Percentiles rank a stretch among this genome's conserved stretches.
phyloP scores from a whole-genome alignment of 2,329 filamentous ascomycete genomes.

The Cadophora luteo-olivacea region DNA sequence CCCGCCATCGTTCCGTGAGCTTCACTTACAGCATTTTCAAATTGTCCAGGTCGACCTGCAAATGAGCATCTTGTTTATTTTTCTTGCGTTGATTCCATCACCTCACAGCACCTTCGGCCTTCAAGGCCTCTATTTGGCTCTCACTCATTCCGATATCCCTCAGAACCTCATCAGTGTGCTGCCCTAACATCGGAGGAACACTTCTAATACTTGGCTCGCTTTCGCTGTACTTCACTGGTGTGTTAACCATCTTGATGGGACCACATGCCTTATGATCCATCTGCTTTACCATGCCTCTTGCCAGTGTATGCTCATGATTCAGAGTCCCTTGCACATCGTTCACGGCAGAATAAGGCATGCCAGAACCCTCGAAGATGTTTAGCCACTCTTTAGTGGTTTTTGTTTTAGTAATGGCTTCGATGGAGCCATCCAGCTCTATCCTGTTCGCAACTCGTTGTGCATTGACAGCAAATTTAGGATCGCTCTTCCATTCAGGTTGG shows the following conservation, averaged over 20 bases:
- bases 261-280: conserved; percentile 85
- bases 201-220: conserved; percentile 77
- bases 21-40: background rate
- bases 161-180: conserved; percentile 85
- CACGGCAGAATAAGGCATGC: conserved; percentile 92
- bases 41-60: background rate
- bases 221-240: conserved; percentile 92
- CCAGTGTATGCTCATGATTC: conserved; percentile 82
- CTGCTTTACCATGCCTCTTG: conserved; percentile 88
- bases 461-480: conserved; percentile 67
- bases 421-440: conserved; percentile 76
- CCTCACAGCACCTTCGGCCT: conserved; percentile 69
- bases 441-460: conserved; percentile 72
- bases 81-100: conserved; percentile 39
- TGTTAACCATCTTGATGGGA: conserved; percentile 87
- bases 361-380: conserved; percentile 82
- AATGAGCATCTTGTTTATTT: background rate
- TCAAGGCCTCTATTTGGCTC: conserved; percentile 66
- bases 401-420: conserved; percentile 75
- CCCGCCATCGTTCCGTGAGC: background rate
- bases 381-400: conserved; percentile 92
- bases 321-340: conserved; percentile 90
- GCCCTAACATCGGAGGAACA: conserved; percentile 82
- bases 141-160: conserved; percentile 63
- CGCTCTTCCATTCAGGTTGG: conserved; percentile 63